Evolutionary conservation across 2,329 filamentous ascomycete genomes (phyloP).

Genomic region (Claviceps sp.): DNA sequence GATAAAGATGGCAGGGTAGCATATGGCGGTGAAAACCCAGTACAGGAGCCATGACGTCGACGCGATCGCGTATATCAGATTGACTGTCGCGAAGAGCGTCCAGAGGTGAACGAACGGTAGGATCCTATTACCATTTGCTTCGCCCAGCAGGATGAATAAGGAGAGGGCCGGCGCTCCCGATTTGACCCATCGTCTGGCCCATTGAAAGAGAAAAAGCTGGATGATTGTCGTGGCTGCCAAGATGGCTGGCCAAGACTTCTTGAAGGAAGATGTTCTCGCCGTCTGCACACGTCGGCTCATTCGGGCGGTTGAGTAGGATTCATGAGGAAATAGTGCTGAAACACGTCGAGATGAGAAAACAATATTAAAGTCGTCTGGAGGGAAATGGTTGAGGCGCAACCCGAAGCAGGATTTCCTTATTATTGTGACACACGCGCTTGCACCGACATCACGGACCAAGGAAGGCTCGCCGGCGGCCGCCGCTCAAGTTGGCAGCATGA

Average conservation of each 20-base stretch:
- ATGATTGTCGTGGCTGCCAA: slow-evolving; percentile 1
- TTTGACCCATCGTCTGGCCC: slow-evolving; percentile 3
- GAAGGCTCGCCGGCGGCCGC: too few relatives aligned
- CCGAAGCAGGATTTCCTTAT: not conserved
- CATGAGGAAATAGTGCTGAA: not conserved
- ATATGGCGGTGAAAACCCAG: slow-evolving; percentile 1
- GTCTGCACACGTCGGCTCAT: not conserved
- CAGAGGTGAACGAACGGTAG: slow-evolving; percentile 2
- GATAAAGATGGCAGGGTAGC: slow-evolving; percentile 3
- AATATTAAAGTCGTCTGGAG: not conserved
- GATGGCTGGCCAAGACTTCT: slow-evolving; percentile 1
- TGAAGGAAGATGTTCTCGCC: not conserved
- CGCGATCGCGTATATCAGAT: slow-evolving; percentile 3
- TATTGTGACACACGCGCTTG: too few relatives aligned
- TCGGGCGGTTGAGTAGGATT: not conserved
- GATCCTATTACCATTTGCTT: slow-evolving; percentile 1
- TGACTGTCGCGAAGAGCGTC: slow-evolving; percentile 3
- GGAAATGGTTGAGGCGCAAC: not conserved
- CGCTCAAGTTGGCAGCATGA: too few relatives aligned
- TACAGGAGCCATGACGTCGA: slow-evolving; percentile 6
- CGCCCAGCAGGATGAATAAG: slow-evolving; percentile 2
- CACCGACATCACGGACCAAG: too few relatives aligned
- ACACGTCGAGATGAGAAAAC: not conserved
- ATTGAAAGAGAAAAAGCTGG: not conserved
- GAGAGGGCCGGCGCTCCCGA: slow-evolving; percentile 2